Evolutionary conservation across 169 alveolate species (phyloP).

Genomic region (Plasmodium fragile): DNA sequence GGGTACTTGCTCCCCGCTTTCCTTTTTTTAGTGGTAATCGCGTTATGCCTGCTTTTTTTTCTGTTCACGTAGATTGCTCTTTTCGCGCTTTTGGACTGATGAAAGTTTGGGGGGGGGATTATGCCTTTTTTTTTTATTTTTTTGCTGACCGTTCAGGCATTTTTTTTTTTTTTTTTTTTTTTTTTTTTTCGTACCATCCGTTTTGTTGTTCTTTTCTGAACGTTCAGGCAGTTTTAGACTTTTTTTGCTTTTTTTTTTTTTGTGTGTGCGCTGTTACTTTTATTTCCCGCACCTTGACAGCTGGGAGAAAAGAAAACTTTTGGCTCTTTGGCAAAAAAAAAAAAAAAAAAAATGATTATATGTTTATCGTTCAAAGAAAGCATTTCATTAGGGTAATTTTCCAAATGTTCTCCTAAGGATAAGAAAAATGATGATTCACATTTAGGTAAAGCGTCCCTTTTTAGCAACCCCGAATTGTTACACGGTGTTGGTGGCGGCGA

Average conservation of each 20-base stretch:
- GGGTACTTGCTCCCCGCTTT: background rate
- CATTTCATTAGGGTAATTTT: background rate
- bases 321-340: background rate
- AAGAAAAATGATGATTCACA: background rate
- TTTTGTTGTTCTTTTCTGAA: background rate
- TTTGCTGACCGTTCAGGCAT: background rate
- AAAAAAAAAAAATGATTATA: background rate
- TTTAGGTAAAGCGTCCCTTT: background rate
- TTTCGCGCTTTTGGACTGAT: background rate
- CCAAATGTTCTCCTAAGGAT: background rate
- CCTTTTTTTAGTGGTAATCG: conserved; percentile 11
- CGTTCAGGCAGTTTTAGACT: background rate
- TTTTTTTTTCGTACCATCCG: background rate
- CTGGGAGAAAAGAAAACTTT: background rate
- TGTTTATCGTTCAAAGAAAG: background rate
- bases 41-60: background rate
- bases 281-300: background rate
- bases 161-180: background rate
- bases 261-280: background rate
- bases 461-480: background rate
- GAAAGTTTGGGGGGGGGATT: background rate
- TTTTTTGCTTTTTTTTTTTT: background rate
- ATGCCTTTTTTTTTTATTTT: background rate
- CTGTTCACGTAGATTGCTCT: background rate
- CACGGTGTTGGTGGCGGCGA: background rate